phyloP scores from a whole-genome alignment of 192 early-diverging fungal genomes.

The Coemansia sp. region DNA sequence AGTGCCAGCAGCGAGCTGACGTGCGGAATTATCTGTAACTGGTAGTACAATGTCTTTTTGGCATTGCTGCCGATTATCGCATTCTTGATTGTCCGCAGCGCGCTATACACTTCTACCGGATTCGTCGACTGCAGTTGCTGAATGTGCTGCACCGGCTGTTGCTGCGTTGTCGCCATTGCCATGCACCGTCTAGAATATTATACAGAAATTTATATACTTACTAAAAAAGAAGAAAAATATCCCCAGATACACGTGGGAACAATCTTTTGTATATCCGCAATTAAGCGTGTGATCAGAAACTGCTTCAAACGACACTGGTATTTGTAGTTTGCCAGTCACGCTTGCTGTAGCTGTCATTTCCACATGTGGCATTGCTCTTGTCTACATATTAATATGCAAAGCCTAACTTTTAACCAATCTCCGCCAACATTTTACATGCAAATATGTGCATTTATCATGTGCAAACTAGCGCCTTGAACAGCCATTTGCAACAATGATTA shows the following conservation, averaged over 20 bases:
- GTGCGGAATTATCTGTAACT: conserved; percentile 35
- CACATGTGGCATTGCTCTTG: too few species aligned
- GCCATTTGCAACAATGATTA: too few species aligned
- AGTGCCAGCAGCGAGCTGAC: conserved; percentile 34
- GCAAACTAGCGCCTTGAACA: too few species aligned
- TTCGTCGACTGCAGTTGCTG: conserved; percentile 46
- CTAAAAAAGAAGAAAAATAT: not conserved
- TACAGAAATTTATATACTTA: not conserved
- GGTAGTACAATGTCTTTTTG: conserved; percentile 46
- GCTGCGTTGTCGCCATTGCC: conserved; percentile 23
- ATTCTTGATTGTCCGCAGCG: conserved; percentile 50
- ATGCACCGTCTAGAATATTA: not conserved
- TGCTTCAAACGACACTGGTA: too few species aligned
- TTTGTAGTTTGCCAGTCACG: too few species aligned
- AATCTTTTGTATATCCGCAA: not conserved
- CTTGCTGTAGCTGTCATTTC: too few species aligned
- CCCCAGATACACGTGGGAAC: not conserved
- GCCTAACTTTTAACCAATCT: too few species aligned
- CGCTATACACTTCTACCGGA: conserved; percentile 45
- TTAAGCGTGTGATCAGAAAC: not conserved
- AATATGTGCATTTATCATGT: too few species aligned
- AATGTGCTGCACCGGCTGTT: conserved; percentile 14
- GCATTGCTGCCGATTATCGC: conserved; percentile 49
- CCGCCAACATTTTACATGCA: too few species aligned
- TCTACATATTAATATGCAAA: too few species aligned